Percentiles rank a stretch among this genome's conserved stretches.
phyloP scores from a whole-genome alignment of 768 basidiomycete species.

The Lactarius akahatsu region DNA sequence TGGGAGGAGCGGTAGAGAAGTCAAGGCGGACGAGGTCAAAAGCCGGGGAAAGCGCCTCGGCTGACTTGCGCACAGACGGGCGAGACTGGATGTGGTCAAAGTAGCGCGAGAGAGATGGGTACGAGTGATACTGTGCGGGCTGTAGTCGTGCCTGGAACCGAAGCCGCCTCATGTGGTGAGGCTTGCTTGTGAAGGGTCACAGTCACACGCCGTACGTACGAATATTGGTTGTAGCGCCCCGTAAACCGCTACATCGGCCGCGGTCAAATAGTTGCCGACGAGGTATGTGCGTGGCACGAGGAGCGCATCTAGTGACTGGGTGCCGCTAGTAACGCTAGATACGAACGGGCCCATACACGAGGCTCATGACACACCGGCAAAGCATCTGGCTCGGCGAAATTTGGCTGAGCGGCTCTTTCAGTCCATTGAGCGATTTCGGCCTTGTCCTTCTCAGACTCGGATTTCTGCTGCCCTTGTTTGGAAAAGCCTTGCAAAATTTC shows the following conservation, averaged over 20 bases:
- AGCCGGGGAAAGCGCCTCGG: conserved; percentile 49
- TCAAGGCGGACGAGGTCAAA: conserved; percentile 67
- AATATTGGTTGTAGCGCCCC: conserved; percentile 81
- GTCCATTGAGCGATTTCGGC: conserved; percentile 70
- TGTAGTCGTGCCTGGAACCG: conserved; percentile 61
- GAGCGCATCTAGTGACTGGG: conserved; percentile 67
- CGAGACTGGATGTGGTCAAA: conserved; percentile 90
- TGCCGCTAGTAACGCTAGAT: conserved; percentile 11
- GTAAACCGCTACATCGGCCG: conserved; percentile 89
- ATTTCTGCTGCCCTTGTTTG: conserved; percentile 41
- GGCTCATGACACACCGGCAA: conserved; percentile 46
- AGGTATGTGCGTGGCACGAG: conserved; percentile 81
- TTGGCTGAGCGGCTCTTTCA: conserved; percentile 54
- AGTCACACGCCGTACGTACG: conserved; percentile 46
- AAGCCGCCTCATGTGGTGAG: background rate
- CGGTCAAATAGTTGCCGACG: conserved; percentile 80
- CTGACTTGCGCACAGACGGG: conserved; percentile 58
- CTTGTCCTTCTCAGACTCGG: conserved; percentile 63
- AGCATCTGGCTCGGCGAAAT: conserved; percentile 45
- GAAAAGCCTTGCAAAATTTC: conserved; percentile 51
- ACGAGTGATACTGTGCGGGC: conserved; percentile 70
- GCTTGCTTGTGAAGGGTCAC: background rate
- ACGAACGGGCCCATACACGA: background rate
- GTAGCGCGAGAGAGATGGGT: conserved; percentile 86
- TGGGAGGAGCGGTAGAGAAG: conserved; percentile 68